These are phyloP conservation scores for Primulina eburnea DNA, from an alignment of 257 asterid genomes.

Conservation along the genomic window DNA sequence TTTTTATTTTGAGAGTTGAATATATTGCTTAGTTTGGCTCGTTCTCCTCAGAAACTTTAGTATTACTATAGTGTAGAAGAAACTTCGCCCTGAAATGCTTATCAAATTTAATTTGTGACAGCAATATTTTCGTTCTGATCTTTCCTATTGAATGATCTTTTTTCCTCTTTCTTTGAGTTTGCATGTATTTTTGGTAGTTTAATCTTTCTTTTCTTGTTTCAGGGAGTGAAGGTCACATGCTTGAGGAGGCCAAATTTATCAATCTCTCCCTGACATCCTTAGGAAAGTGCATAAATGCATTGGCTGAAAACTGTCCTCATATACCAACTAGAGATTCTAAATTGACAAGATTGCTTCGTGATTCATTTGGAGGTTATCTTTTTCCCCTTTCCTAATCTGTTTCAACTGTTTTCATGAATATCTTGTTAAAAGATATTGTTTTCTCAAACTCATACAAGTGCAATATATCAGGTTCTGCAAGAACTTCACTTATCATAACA, in stretches of 20 bases:
- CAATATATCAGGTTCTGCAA: conserved; percentile 74
- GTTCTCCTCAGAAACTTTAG: neutral
- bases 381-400: conserved; percentile 7
- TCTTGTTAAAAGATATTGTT: neutral
- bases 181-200: conserved; percentile 8
- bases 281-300: conserved; percentile 88
- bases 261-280: conserved; percentile 82
- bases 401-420: conserved; percentile 12
- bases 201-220: conserved; percentile 31
- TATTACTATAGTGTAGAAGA: neutral
- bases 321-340: conserved; percentile 92
- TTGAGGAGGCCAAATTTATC: conserved; percentile 85
- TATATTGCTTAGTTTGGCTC: neutral
- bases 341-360: conserved; percentile 84
- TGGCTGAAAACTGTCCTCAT: conserved; percentile 89
- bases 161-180: conserved; percentile 10
- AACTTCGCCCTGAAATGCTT: conserved; percentile 2
- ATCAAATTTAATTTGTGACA: conserved; percentile 2
- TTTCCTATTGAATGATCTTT: conserved; percentile 12
- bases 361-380: conserved; percentile 83
- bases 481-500: conserved; percentile 81
- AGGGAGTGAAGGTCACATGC: conserved; percentile 89
- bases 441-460: conserved; percentile 21
- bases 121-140: neutral
- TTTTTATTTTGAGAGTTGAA: conserved; percentile 10